These are phyloP conservation scores for Mycena sanguinolenta DNA, from an alignment of 768 basidiomycete genomes.

Conservation along the genomic window DNA sequence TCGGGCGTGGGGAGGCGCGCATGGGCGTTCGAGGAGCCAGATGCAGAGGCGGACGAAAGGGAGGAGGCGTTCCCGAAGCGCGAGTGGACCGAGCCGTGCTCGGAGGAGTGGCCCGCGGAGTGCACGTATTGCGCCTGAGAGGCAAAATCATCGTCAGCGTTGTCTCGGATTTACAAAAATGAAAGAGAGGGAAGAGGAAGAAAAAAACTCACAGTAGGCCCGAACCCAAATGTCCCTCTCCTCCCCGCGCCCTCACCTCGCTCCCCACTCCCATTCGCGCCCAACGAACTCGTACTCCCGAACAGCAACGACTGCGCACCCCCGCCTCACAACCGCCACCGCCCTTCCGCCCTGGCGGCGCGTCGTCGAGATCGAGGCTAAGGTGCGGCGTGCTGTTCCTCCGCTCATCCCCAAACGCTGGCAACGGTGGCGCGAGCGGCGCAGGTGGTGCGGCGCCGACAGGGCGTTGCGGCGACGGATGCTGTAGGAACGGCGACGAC, in stretches of 20 bases:
- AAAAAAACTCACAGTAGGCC: neutral
- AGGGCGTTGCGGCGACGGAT: neutral
- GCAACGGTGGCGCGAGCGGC: neutral
- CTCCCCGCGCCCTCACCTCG: constrained; percentile 14
- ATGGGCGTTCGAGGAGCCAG: constrained; percentile 24
- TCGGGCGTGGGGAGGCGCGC: no score
- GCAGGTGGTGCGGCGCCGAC: no score
- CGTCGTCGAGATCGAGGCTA: constrained; percentile 33
- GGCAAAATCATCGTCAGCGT: no score
- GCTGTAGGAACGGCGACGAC: constrained; percentile 8
- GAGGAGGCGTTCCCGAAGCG: constrained; percentile 16
- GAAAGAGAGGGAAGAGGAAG: neutral
- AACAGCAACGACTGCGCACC: no score
- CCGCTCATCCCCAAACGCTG: neutral
- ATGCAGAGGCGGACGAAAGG: constrained; percentile 26
- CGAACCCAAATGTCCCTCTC: constrained; percentile 30
- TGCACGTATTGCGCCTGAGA: no score
- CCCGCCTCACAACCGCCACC: constrained; percentile 32
- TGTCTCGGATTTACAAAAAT: neutral
- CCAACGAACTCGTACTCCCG: no score
- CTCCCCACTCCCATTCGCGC: no score
- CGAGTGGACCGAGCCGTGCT: constrained; percentile 37
- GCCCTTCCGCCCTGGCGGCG: constrained; percentile 34
- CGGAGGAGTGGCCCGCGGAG: no score
- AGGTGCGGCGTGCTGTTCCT: constrained; percentile 24